These are phyloP conservation scores for Arachis monticola DNA, from an alignment of 331 rosid species.

Conservation along the genomic window DNA sequence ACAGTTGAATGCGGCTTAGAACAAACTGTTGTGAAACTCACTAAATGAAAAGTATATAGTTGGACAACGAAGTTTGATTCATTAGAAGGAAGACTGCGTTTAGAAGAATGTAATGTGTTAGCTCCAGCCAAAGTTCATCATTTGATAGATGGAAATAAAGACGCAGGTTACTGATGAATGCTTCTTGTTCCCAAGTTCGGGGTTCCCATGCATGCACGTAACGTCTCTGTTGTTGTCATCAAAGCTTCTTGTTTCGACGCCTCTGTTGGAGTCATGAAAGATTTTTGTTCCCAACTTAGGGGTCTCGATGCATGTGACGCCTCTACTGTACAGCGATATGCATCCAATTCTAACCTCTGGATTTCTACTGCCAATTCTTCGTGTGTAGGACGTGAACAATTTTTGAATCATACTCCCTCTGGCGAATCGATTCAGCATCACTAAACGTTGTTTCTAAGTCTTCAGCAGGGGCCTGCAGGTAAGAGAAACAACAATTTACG, in stretches of 20 bases:
- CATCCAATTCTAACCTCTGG: constrained; percentile 94
- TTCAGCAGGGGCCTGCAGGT: constrained; percentile 57
- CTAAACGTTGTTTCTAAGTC: constrained; percentile 54
- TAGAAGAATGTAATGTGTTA: constrained; percentile 80
- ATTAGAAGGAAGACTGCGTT: constrained; percentile 65
- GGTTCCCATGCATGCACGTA: too few species aligned
- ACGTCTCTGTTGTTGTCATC: too few species aligned
- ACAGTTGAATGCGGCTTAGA: constrained; percentile 58
- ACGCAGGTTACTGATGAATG: constrained; percentile 92
- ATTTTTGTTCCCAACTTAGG: constrained; percentile 84
- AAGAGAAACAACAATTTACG: constrained; percentile 46
- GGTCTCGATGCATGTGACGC: constrained; percentile 97
- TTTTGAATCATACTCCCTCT: constrained; percentile 51
- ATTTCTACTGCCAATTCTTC: constrained; percentile 71
- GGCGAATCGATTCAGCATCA: constrained; percentile 72
- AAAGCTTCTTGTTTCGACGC: too few species aligned
- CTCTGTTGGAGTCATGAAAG: too few species aligned
- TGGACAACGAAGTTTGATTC: constrained; percentile 52
- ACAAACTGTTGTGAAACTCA: constrained; percentile 45
- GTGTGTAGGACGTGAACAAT: constrained; percentile 51
- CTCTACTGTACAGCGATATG: constrained; percentile 93
- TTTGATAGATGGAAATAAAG: constrained; percentile 89
- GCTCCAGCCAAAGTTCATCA: constrained; percentile 88
- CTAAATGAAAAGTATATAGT: constrained; percentile 43
- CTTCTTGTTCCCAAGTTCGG: constrained; percentile 43